These are phyloP conservation scores for Meredithiella fracta DNA, from an alignment of 2,329 filamentous ascomycete species.

Conservation along the genomic window DNA sequence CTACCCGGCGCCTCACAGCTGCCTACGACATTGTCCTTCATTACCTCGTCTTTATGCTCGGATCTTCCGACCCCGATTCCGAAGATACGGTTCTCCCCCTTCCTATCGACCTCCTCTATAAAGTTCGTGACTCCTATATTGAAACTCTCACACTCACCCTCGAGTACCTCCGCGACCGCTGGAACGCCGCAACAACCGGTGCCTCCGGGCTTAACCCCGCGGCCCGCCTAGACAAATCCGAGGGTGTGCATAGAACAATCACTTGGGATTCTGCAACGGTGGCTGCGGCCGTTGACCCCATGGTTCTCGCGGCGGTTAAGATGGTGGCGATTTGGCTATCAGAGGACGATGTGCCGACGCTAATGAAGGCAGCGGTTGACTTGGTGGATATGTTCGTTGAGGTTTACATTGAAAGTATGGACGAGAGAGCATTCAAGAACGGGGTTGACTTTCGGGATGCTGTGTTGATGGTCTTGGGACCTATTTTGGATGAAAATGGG, in stretches of 20 bases:
- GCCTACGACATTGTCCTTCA: conserved; percentile 46
- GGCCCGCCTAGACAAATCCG: conserved; percentile 29
- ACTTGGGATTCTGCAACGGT: conserved; percentile 41
- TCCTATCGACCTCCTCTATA: conserved; percentile 33
- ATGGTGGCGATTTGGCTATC: conserved; percentile 49
- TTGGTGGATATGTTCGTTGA: conserved; percentile 48
- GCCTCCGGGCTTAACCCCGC: conserved; percentile 44
- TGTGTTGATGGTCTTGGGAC: conserved; percentile 43
- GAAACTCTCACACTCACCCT: conserved; percentile 47
- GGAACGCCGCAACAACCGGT: conserved; percentile 48
- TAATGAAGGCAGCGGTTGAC: conserved; percentile 40
- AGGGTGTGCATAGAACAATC: conserved; percentile 32
- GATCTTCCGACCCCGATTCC: conserved; percentile 25
- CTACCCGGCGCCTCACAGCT: conserved; percentile 38
- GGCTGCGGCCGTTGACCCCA: conserved; percentile 34
- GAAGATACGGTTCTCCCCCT: conserved; percentile 19
- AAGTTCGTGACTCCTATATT: conserved; percentile 40
- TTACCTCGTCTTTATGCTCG: conserved; percentile 41
- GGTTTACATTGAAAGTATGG: conserved; percentile 30
- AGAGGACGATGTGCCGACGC: conserved; percentile 46
- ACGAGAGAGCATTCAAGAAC: conserved; percentile 11
- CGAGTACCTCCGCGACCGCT: conserved; percentile 53
- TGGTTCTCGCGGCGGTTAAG: conserved; percentile 42
- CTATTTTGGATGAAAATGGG: conserved; percentile 34
- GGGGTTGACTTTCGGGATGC: conserved; percentile 38